A percentile compares a stretch with the other conserved stretches of the same genome.
Conservation (phyloP, 2,329 filamentous ascomycete species). For the Cryphonectria radicalis region DNA sequence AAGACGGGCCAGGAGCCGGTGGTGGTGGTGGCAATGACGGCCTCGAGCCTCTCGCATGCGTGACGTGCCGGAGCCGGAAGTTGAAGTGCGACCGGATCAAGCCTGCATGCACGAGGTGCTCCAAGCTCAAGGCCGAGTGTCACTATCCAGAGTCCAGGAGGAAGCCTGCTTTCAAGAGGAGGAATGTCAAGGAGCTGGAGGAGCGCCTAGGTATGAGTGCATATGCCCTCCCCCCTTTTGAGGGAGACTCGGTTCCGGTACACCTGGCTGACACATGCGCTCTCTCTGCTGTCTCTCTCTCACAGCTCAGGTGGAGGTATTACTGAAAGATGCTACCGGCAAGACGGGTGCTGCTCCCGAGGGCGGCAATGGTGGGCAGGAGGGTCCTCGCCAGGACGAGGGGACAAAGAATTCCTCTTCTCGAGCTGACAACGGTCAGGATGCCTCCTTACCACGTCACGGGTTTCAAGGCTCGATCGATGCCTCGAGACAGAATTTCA, state of each 20-base stretch:
- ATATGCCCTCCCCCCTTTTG: background rate
- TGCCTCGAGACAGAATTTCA: background rate
- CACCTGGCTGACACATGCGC: constrained; percentile 2
- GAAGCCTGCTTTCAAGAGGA: constrained; percentile 85
- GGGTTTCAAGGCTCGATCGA: background rate
- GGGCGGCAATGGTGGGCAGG: constrained; percentile 17
- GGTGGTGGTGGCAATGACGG: constrained; percentile 10
- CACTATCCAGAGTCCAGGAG: constrained; percentile 86
- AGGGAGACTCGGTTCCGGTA: background rate
- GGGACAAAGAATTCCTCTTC: constrained; percentile 31
- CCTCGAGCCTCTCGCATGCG: constrained; percentile 70
- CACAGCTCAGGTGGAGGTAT: constrained; percentile 79
- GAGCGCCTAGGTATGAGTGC: constrained; percentile 72
- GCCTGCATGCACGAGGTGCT: constrained; percentile 80
- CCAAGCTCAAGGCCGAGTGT: constrained; percentile 75
- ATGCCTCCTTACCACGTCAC: background rate
- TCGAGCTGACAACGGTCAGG: constrained; percentile 32
- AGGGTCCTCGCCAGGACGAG: constrained; percentile 18
- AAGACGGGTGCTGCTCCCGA: constrained; percentile 31
- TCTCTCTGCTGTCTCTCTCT: constrained; percentile 27
- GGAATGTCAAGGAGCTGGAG: constrained; percentile 90
- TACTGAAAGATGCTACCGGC: constrained; percentile 68
- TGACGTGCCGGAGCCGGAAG: constrained; percentile 82
- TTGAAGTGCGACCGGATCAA: constrained; percentile 82
- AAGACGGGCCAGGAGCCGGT: constrained; percentile 25